phyloP scores from a whole-genome alignment of 2,329 filamentous ascomycete species.

The Gaeumannomyces tritici region DNA sequence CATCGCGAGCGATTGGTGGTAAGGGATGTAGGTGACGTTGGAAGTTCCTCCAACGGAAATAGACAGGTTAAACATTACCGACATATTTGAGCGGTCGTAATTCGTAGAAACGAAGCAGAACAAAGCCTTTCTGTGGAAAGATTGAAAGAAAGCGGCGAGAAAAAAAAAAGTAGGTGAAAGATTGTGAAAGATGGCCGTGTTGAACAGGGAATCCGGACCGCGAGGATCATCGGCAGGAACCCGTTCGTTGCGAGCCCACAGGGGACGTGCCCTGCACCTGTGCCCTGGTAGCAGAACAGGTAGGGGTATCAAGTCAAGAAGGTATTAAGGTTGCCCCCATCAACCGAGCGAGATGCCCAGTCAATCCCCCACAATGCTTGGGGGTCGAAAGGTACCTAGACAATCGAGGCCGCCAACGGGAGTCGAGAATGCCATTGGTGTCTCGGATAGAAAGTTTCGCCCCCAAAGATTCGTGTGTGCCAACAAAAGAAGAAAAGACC shows the following conservation, averaged over 20 bases:
- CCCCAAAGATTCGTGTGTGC: background rate
- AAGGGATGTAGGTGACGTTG: background rate
- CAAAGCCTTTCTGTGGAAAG: background rate
- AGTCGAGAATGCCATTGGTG: no score
- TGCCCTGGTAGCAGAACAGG: background rate
- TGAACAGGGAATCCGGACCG: background rate
- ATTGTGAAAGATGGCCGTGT: background rate
- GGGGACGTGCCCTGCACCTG: background rate
- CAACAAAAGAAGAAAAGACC: background rate
- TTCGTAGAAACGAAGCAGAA: slow-evolving; percentile 2
- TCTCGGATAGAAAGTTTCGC: background rate
- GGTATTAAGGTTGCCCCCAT: background rate
- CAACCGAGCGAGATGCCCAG: background rate
- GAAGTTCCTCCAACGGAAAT: slow-evolving; percentile 1
- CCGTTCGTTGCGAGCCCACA: background rate
- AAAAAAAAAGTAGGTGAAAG: background rate
- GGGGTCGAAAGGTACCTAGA: background rate
- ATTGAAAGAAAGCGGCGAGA: background rate
- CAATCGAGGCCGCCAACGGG: background rate
- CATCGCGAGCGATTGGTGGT: background rate
- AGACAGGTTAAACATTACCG: slow-evolving; percentile 7
- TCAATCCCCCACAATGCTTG: background rate
- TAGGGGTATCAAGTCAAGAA: background rate
- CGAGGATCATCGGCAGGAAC: background rate
- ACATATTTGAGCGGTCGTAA: slow-evolving; percentile 4